Percentiles rank a stretch among this genome's conserved stretches.
These are phyloP conservation scores for Oryza rufipogon DNA, from an alignment of 176 grass and related monocot genomes.

Conservation along the genomic window DNA sequence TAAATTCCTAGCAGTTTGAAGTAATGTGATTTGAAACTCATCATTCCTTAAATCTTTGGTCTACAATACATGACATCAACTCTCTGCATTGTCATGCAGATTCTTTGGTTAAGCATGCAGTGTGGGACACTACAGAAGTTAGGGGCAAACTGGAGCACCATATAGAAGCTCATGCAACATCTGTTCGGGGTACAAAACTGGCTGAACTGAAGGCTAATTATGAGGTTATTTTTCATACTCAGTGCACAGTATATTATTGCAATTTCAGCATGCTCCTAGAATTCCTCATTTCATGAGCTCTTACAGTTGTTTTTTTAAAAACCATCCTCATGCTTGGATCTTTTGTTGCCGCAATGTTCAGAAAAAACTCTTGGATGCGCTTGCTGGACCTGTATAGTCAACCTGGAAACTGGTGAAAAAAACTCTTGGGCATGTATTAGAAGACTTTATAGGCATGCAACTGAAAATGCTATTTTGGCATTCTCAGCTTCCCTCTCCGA, in stretches of 20 bases:
- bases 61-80: neutral
- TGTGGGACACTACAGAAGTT: constrained; percentile 67
- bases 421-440: constrained; percentile 77
- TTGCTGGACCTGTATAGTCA: constrained; percentile 73
- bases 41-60: neutral
- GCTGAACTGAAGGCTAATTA: constrained; percentile 65
- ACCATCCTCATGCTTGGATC: constrained; percentile 7
- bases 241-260: neutral
- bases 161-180: constrained; percentile 62
- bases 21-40: neutral
- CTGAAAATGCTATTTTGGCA: constrained; percentile 50
- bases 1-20: neutral
- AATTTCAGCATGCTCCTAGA: neutral
- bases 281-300: constrained; percentile 6
- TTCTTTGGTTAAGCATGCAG: constrained; percentile 50
- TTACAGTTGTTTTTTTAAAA: neutral
- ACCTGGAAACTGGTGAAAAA: constrained; percentile 57
- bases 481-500: constrained; percentile 63
- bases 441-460: constrained; percentile 61
- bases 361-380: constrained; percentile 60
- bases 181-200: constrained; percentile 54
- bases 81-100: constrained; percentile 48
- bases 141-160: constrained; percentile 63
- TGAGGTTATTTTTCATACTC: constrained; percentile 56
- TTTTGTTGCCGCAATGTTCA: constrained; percentile 45